Evolutionary conservation across 1,284 basidiomycete species (phyloP).

Genomic region (Irpex sp.): DNA sequence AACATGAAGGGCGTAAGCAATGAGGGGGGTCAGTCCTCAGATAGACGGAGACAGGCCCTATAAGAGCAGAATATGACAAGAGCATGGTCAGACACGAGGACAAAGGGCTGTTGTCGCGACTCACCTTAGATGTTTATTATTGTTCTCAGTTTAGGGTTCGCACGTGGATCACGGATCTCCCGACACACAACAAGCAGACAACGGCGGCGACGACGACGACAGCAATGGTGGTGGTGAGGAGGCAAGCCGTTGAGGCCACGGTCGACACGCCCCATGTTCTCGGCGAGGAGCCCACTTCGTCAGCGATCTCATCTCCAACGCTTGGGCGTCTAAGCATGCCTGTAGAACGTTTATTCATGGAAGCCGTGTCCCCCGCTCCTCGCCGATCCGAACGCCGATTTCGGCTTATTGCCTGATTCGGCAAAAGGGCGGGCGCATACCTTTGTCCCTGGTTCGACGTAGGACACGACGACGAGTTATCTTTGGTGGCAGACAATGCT

Average conservation of each 20-base stretch:
- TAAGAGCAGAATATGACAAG: conserved; percentile 8
- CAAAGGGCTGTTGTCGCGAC: conserved; percentile 18
- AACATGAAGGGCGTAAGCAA: conserved; percentile 44
- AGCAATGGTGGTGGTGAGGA: not conserved
- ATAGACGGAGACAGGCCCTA: conserved; percentile 8
- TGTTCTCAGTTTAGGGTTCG: conserved; percentile 18
- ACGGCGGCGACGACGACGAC: not conserved
- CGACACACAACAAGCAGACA: not conserved
- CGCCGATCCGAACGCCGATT: not conserved
- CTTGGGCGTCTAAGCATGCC: not conserved
- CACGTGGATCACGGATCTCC: not conserved
- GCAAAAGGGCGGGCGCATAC: not conserved
- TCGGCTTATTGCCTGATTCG: not conserved
- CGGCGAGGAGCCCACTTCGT: not conserved
- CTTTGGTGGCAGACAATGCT: not conserved
- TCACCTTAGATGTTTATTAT: conserved; percentile 22
- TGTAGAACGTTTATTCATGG: not conserved
- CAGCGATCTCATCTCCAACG: not conserved
- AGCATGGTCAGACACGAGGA: conserved; percentile 16
- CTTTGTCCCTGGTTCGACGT: not conserved
- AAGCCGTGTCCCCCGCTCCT: not conserved
- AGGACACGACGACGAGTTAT: not conserved
- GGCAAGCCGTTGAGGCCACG: not conserved
- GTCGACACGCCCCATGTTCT: not conserved
- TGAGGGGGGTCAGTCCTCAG: conserved; percentile 13